Conservation (phyloP, 208 protist genomes). For the Trypanosomatidae sp. region DNA sequence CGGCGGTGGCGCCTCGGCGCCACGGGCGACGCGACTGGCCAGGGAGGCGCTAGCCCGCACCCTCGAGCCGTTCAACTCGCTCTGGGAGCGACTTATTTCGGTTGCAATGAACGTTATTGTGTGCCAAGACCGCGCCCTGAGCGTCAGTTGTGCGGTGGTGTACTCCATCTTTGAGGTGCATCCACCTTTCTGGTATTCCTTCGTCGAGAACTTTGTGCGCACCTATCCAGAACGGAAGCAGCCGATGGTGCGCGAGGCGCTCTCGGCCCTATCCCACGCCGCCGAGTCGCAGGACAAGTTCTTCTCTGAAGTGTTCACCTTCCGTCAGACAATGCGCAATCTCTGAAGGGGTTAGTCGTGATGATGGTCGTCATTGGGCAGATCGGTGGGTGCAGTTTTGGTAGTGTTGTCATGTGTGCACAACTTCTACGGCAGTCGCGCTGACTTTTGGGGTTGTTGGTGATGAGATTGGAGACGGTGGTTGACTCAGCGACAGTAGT, state of each 20-base stretch:
- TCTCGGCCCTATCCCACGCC: constrained; percentile 59
- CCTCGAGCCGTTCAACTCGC: constrained; percentile 61
- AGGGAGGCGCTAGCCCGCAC: constrained; percentile 50
- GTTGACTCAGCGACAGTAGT: background rate
- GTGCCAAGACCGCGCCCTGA: constrained; percentile 76
- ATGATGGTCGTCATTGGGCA: background rate
- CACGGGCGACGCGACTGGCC: constrained; percentile 32
- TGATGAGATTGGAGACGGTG: background rate
- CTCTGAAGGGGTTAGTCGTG: constrained; percentile 29
- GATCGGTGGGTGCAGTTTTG: background rate
- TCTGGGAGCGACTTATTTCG: constrained; percentile 74
- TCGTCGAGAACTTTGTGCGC: constrained; percentile 67
- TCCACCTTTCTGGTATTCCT: constrained; percentile 80
- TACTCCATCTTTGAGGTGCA: constrained; percentile 85
- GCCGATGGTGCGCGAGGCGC: constrained; percentile 56
- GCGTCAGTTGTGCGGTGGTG: constrained; percentile 65
- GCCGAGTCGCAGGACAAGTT: constrained; percentile 73
- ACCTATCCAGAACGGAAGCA: constrained; percentile 73
- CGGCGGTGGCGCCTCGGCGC: constrained; percentile 8
- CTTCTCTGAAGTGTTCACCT: constrained; percentile 79
- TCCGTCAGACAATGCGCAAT: constrained; percentile 66
- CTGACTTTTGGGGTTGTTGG: background rate
- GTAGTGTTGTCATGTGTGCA: background rate
- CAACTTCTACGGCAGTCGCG: background rate
- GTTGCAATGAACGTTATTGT: constrained; percentile 85